Percentiles rank a stretch among this genome's conserved stretches.
These are phyloP conservation scores for Camellia granthamiana DNA, from an alignment of 148 eudicot genomes.

Conservation along the genomic window DNA sequence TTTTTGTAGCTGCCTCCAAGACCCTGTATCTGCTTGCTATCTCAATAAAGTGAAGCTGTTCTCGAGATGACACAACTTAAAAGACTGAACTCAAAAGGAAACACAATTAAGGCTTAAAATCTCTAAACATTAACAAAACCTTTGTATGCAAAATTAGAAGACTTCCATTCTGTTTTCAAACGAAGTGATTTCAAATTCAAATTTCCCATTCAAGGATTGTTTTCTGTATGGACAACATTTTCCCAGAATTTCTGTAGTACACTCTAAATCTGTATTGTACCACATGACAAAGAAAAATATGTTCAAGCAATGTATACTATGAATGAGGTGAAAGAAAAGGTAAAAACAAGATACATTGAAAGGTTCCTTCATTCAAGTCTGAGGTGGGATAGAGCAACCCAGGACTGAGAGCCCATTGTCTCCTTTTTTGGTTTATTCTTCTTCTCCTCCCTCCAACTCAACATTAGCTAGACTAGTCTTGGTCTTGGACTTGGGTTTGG, in stretches of 20 bases:
- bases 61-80: conserved; percentile 38
- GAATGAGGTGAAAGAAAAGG: too few relatives aligned
- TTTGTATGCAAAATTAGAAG: too few relatives aligned
- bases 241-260: background rate
- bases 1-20: conserved; percentile 83
- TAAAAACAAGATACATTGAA: too few relatives aligned
- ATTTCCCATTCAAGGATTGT: too few relatives aligned
- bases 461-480: conserved; percentile 23
- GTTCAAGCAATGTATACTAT: too few relatives aligned
- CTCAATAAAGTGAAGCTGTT: conserved; percentile 57
- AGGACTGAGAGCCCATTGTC: conserved; percentile 34
- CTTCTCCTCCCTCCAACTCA: conserved; percentile 20
- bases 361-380: too few relatives aligned
- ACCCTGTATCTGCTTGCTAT: conserved; percentile 69
- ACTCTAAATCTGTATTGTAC: too few relatives aligned
- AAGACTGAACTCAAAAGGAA: background rate
- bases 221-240: too few relatives aligned
- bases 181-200: too few relatives aligned
- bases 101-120: background rate
- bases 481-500: conserved; percentile 27
- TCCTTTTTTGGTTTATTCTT: conserved; percentile 8
- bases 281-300: too few relatives aligned
- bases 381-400: conserved; percentile 16
- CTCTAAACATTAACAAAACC: too few relatives aligned
- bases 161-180: too few relatives aligned